Evolutionary conservation across 371 early-diverging fungal genomes (phyloP), one percentile per base, ranked within the genome.

Genomic region (Zancudomyces culisetae): DNA sequence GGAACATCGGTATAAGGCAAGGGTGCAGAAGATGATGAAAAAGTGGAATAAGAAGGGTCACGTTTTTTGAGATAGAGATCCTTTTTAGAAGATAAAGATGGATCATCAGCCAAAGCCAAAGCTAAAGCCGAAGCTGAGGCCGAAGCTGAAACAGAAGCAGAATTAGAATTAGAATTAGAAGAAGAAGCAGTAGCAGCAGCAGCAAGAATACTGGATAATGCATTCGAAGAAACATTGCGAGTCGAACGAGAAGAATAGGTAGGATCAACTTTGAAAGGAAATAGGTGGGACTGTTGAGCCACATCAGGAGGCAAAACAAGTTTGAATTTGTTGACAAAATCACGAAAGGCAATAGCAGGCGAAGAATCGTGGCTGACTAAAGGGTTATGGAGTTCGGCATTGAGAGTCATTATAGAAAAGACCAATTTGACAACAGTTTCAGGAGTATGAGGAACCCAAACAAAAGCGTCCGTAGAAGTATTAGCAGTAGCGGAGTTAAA

Each of bases 371-470:
- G 29, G 43, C 57, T 60, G 29, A 64, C 51, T 41, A 61, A 55
- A 19, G 69, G 69, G 58, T 82, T 83, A 75, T 90, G 87, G 15
- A 81, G 60, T 53, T 86, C 87, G 10, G 90, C 84, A 66, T 91
- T 92, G 49, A 94, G 70, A 28, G 80, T 77, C 62, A 92, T 70
- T 70, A 87, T 81, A 22, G 87, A 78, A 49, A 82, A 84, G 23
- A 83, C 78, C 8, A 93, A 78, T 56, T 80, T 81, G 56, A 62
- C 52, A 1, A 68, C 58, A 8, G 58, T 30, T 30, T 66, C 69
- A 45, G 55, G 61, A 53, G 55, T 60, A 35, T 56, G 64, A 41
- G 69, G 69, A 13, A 68, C 57, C 57, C 51, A 69, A 19, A 49
- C 29, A 35, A 19, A 49, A 43, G 46, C 42, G 41, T 6, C 55